These are phyloP conservation scores for Lipomyces anomalus DNA, from an alignment of 805 yeast genomes.

Conservation along the genomic window DNA sequence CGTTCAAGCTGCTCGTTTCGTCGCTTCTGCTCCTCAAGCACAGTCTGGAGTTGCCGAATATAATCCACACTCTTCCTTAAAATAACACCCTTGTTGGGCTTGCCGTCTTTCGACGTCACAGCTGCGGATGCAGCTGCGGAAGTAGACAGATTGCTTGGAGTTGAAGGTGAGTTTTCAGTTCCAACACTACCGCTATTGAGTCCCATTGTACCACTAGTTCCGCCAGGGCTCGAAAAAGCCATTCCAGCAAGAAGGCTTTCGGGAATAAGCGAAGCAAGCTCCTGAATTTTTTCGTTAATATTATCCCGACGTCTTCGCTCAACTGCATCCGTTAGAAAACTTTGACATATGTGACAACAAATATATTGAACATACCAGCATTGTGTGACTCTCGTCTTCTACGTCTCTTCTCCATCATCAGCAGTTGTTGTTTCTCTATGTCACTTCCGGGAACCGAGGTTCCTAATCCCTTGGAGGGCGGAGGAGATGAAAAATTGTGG, in stretches of 20 bases:
- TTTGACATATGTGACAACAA: neutral
- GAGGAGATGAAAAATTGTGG: slow-evolving; percentile 15
- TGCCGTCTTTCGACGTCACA: slow-evolving; percentile 44
- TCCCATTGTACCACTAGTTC: slow-evolving; percentile 7
- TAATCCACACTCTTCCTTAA: slow-evolving; percentile 76
- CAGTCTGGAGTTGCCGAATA: slow-evolving; percentile 41
- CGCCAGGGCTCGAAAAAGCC: slow-evolving; percentile 5
- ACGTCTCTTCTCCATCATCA: slow-evolving; percentile 40
- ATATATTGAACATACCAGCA: slow-evolving; percentile 39
- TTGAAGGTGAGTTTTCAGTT: slow-evolving; percentile 10
- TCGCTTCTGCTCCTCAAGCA: slow-evolving; percentile 13
- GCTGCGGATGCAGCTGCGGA: slow-evolving; percentile 17
- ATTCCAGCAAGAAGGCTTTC: slow-evolving; percentile 33
- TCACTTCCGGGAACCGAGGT: neutral
- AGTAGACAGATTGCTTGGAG: slow-evolving; percentile 6
- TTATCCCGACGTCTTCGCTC: slow-evolving; percentile 87
- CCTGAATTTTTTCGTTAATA: slow-evolving; percentile 82
- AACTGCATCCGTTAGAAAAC: slow-evolving; percentile 37
- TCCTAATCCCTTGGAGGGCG: slow-evolving; percentile 3
- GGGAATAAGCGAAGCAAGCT: slow-evolving; percentile 75
- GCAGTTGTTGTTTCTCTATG: slow-evolving; percentile 17
- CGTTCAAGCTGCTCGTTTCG: slow-evolving; percentile 16
- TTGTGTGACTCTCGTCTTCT: slow-evolving; percentile 86
- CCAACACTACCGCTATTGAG: slow-evolving; percentile 20
- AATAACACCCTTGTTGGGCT: slow-evolving; percentile 78